These are phyloP conservation scores for Cucumis melo DNA, from an alignment of 306 rosid genomes.

Conservation along the genomic window DNA sequence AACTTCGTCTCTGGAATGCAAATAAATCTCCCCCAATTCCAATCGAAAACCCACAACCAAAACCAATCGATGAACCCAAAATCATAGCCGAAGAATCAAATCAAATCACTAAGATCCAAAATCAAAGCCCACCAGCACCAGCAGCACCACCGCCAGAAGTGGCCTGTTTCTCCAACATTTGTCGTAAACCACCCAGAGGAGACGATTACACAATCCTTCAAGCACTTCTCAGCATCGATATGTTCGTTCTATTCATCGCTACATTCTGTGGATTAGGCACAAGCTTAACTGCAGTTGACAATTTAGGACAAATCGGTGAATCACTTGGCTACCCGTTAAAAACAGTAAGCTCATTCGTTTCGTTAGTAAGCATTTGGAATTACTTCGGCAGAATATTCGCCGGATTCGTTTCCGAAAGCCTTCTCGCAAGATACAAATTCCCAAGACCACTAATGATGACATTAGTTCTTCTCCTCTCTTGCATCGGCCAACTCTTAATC, in stretches of 20 bases:
- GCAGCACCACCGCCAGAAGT: not conserved
- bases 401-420: conserved; percentile 31
- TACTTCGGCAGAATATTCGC: conserved; percentile 36
- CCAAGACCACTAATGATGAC: conserved; percentile 35
- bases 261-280: conserved; percentile 28
- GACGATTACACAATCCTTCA: conserved; percentile 39
- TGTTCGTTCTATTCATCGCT: conserved; percentile 25
- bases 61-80: not conserved
- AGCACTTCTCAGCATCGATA: conserved; percentile 27
- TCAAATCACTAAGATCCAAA: not conserved
- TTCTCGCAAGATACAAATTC: conserved; percentile 16
- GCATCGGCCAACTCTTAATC: conserved; percentile 21
- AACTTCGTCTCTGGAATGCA: conserved; percentile 11
- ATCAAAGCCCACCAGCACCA: not conserved
- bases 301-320: conserved; percentile 43
- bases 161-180: not conserved
- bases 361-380: conserved; percentile 42
- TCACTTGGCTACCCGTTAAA: conserved; percentile 22
- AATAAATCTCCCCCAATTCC: not conserved
- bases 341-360: conserved; percentile 20
- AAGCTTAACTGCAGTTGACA: conserved; percentile 34
- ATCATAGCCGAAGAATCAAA: not conserved
- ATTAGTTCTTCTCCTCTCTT: conserved; percentile 23
- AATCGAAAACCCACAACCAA: not conserved
- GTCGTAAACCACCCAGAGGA: conserved; percentile 13